A percentile compares a stretch with the other conserved stretches of the same genome.
These are phyloP conservation scores for Pseudocercospora fijiensis DNA, from an alignment of 2,329 filamentous ascomycete species.

Conservation along the genomic window DNA sequence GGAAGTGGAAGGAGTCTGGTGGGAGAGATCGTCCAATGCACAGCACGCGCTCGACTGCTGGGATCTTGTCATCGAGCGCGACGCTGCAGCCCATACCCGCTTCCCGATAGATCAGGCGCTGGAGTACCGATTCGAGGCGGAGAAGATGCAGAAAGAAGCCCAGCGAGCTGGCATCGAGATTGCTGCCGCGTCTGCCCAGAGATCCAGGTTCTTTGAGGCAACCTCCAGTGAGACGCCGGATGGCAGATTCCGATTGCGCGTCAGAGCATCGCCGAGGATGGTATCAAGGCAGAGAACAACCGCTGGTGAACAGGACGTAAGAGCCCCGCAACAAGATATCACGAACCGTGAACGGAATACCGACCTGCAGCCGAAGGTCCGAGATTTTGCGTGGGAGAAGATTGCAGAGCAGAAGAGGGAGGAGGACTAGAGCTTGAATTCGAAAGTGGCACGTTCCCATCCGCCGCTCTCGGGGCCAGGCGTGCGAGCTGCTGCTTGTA, in stretches of 20 bases:
- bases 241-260: neutral
- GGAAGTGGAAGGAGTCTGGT: neutral
- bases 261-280: neutral
- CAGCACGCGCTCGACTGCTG: slow-evolving; percentile 5
- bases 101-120: slow-evolving; percentile 8
- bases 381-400: neutral
- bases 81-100: neutral
- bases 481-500: slow-evolving; percentile 25
- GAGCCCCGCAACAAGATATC: neutral
- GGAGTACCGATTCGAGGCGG: neutral
- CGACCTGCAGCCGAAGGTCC: neutral
- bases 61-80: slow-evolving; percentile 5
- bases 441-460: slow-evolving; percentile 34
- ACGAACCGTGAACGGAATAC: neutral
- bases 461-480: slow-evolving; percentile 30
- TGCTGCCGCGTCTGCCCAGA: neutral
- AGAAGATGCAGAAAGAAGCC: neutral
- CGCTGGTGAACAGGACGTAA: neutral
- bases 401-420: neutral
- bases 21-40: neutral
- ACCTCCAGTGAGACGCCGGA: neutral
- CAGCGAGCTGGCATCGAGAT: neutral
- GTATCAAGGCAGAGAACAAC: neutral
- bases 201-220: neutral
- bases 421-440: slow-evolving; percentile 35